These are phyloP conservation scores for Rhodotorula graminis DNA, from an alignment of 768 basidiomycete genomes.

Conservation along the genomic window DNA sequence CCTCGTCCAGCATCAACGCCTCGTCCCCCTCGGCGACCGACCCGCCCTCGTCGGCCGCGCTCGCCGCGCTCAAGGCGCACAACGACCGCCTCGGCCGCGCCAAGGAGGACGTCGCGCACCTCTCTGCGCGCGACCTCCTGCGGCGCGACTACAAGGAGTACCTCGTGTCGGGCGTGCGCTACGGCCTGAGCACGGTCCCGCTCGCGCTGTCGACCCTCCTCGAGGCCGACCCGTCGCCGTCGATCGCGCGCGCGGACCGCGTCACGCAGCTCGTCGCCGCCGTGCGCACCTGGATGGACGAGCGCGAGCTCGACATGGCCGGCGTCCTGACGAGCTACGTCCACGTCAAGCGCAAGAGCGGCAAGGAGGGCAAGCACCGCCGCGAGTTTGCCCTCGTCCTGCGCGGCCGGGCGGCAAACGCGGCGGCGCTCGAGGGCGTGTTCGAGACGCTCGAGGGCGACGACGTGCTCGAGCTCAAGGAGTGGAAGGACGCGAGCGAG, in stretches of 20 bases:
- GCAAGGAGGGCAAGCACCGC: slow-evolving; percentile 54
- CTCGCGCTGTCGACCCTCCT: slow-evolving; percentile 58
- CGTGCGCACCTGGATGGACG: slow-evolving; percentile 60
- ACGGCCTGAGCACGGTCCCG: slow-evolving; percentile 51
- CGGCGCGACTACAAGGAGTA: slow-evolving; percentile 96
- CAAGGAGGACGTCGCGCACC: slow-evolving; percentile 65
- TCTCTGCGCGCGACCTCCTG: slow-evolving; percentile 70
- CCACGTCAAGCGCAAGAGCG: slow-evolving; percentile 45
- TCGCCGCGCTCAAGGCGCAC: slow-evolving; percentile 38
- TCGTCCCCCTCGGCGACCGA: slow-evolving; percentile 53
- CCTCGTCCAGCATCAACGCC: slow-evolving; percentile 58
- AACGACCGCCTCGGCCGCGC: slow-evolving; percentile 44
- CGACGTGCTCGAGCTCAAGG: slow-evolving; percentile 53
- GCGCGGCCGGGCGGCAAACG: neutral
- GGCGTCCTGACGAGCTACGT: slow-evolving; percentile 66
- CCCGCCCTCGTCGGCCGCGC: neutral
- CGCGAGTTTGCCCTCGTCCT: slow-evolving; percentile 64
- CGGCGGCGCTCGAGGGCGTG: slow-evolving; percentile 43
- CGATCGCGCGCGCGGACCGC: slow-evolving; percentile 27
- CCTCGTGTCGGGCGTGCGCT: slow-evolving; percentile 52
- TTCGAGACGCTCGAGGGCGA: slow-evolving; percentile 61
- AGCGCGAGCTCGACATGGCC: slow-evolving; percentile 61
- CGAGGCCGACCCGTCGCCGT: slow-evolving; percentile 42
- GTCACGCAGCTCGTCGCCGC: slow-evolving; percentile 48
- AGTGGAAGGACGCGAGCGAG: slow-evolving; percentile 48